Base-by-base conservation (phyloP, 73 alveolate genomes). In the Paramecium primaurelia region DNA sequence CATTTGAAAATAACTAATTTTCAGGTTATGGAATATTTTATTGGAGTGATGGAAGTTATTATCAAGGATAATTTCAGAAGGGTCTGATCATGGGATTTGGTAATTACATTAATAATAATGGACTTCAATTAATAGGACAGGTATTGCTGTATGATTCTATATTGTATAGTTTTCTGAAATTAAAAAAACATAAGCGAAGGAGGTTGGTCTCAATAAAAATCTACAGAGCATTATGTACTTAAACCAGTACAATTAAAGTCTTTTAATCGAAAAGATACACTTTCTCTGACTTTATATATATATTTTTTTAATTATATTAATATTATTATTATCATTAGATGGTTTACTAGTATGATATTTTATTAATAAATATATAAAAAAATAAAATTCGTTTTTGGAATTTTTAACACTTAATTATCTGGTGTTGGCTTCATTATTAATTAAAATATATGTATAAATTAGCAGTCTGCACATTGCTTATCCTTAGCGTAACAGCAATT, bases 341-440 rank as follows among this genome's bases (percentile, higher is more conserved):
- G 69, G 69, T 22, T 54, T 18, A 3, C 25, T 54, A 54, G 69
- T 54, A 54, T 54, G 69, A 54, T 54, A 54, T 47, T 1, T 47
- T 47, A 59, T 40, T 40, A 64, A 25, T 64, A 14, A 64, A 10
- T 37, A 75, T 38, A 75, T 36, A 80, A 64, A 64, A 34, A 64
- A 64, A 64, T 64, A 80, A 18, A 45, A 45, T 80, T 49, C 91
- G 91, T 80, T 80, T 80, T 80, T 80, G 71, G 75, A 42, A 32
- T 45, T 80, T 80, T 80, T 80, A 80, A 64, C 47, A 80, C 75
- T 80, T 22, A 80, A 80, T 32, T 45, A 73, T 45, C 47, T 80
- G 16, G 44, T 25, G 73, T 26, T 44, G 64, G 28, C 47, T 45
- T 45, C 71, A 80, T 80, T 45, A 45, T 80, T 45, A 80, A 80